These are phyloP conservation scores for Zasmidium angulare DNA, from an alignment of 2,329 filamentous ascomycete genomes.

Conservation along the genomic window DNA sequence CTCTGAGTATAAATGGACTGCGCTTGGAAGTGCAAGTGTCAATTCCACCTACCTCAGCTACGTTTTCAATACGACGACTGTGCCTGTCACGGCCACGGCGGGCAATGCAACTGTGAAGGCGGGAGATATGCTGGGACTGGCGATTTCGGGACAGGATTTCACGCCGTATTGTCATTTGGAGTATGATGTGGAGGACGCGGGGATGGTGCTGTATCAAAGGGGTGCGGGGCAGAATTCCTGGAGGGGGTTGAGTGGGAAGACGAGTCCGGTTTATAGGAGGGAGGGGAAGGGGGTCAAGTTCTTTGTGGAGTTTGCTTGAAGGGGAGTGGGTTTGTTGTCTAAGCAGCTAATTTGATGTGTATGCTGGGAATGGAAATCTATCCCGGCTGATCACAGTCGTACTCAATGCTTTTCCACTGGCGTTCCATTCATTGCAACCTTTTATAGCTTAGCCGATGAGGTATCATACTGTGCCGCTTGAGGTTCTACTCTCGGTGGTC, in stretches of 20 bases:
- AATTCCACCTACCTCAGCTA: constrained; percentile 20
- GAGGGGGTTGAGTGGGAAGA: constrained; percentile 21
- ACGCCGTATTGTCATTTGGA: constrained; percentile 28
- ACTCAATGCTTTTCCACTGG: too few species aligned
- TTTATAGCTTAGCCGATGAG: too few species aligned
- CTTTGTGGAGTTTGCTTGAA: constrained; percentile 22
- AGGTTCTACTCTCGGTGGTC: too few species aligned
- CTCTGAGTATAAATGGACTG: constrained; percentile 24
- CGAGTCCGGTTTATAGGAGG: constrained; percentile 22
- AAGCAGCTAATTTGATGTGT: too few species aligned
- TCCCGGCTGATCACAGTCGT: too few species aligned
- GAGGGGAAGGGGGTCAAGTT: constrained; percentile 24
- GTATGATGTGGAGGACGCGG: constrained; percentile 9
- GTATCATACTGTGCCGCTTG: too few species aligned
- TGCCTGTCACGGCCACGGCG: constrained; percentile 11
- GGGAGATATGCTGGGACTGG: constrained; percentile 23
- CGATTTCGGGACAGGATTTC: constrained; percentile 21
- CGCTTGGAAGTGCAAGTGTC: constrained; percentile 17
- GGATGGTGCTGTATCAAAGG: constrained; percentile 20
- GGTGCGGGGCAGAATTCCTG: constrained; percentile 24
- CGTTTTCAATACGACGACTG: constrained; percentile 19
- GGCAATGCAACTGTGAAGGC: constrained; percentile 20
- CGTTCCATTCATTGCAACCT: too few species aligned
- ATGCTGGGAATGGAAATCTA: too few species aligned
- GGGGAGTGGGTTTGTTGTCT: too few species aligned